A percentile compares a stretch with the other conserved stretches of the same genome.
Evolutionary conservation across 305 asterid species (phyloP).

Genomic region (Rubia balearica): DNA sequence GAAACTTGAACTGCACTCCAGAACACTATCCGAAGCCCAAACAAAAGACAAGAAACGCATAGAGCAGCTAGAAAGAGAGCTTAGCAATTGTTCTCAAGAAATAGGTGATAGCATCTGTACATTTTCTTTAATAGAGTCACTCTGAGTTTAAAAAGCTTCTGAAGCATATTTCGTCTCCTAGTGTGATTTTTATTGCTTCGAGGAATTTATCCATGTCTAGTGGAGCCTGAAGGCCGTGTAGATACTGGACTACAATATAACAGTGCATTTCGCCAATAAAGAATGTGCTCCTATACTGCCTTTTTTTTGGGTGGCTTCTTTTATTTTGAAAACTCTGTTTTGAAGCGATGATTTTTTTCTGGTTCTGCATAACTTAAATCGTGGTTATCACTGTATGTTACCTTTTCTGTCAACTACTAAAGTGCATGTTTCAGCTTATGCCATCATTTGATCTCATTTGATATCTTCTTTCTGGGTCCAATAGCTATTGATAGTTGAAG

Average conservation of each 20-base stretch:
- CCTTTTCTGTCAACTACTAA: background rate
- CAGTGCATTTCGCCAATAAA: background rate
- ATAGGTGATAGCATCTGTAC: conserved; percentile 48
- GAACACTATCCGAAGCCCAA: conserved; percentile 49
- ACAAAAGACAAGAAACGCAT: conserved; percentile 65
- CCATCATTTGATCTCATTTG: background rate
- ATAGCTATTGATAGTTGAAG: conserved; percentile 4
- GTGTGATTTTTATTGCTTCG: conserved; percentile 1
- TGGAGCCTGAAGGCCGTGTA: background rate
- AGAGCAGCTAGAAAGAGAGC: conserved; percentile 72
- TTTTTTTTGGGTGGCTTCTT: background rate
- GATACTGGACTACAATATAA: background rate
- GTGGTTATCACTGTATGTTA: background rate
- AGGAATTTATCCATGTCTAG: background rate
- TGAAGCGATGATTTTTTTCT: background rate
- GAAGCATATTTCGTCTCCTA: background rate
- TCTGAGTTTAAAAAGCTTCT: conserved; percentile 5
- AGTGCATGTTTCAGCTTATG: background rate
- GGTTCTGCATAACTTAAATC: background rate
- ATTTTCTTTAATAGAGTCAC: background rate
- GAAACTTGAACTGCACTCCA: conserved; percentile 67
- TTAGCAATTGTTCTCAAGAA: conserved; percentile 68
- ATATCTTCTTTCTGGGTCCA: background rate
- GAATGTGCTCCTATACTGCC: background rate
- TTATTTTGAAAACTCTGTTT: background rate